These are phyloP conservation scores for Xylaria telfairii DNA, from an alignment of 495 filamentous ascomycete genomes.

Conservation along the genomic window DNA sequence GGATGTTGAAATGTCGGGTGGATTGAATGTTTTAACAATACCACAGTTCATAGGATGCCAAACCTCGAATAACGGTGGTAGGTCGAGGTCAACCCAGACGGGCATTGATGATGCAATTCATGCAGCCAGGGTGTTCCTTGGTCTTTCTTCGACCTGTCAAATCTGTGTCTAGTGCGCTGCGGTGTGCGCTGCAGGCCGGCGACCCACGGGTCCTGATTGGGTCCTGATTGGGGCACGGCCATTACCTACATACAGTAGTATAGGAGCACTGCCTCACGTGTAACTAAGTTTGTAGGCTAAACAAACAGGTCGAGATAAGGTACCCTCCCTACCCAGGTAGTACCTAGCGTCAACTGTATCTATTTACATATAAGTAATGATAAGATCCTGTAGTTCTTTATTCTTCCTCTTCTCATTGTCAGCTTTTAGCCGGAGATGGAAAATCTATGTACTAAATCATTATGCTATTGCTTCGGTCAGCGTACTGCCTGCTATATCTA, in stretches of 20 bases:
- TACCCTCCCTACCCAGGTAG: not conserved
- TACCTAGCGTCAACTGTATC: too few species aligned
- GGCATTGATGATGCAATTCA: constrained; percentile 11
- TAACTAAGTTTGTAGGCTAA: not conserved
- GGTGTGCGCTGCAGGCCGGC: not conserved
- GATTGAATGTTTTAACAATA: not conserved
- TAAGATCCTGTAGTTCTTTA: not conserved
- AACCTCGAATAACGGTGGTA: not conserved
- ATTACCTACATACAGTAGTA: too few species aligned
- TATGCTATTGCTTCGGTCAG: not conserved
- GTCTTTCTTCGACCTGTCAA: constrained; percentile 10
- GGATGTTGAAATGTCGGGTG: not conserved
- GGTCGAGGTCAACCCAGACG: not conserved
- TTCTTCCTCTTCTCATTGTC: not conserved
- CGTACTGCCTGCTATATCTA: not conserved
- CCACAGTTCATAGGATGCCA: not conserved
- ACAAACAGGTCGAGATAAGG: not conserved
- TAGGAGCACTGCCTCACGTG: not conserved
- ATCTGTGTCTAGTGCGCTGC: constrained; percentile 8
- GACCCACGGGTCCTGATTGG: constrained; percentile 1
- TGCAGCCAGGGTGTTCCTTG: constrained; percentile 14
- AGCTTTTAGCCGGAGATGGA: not conserved
- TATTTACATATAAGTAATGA: not conserved
- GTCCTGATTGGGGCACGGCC: too few species aligned
- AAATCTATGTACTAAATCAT: not conserved